Base-by-base conservation (phyloP, 2,329 filamentous ascomycete genomes). In the Decorospora gaudefroyi region DNA sequence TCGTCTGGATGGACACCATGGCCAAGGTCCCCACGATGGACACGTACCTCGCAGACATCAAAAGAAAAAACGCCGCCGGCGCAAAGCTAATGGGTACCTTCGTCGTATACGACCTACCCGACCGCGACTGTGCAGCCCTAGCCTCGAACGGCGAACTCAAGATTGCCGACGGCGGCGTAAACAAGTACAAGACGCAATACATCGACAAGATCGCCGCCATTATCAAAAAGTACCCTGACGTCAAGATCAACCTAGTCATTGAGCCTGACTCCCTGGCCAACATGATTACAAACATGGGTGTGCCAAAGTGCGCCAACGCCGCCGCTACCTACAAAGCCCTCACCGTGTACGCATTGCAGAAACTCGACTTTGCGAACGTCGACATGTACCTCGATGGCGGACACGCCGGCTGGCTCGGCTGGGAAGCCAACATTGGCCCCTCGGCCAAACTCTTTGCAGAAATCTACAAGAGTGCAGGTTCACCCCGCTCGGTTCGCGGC, bases 381-480 rank as follows among this genome's bases (percentile, higher is more conserved):
- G 72, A 79, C 51, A 81, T 82, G 78, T 85, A 85, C 64, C 64
- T 85, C 13, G 82, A 85, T 55, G 82, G 80, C 6, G 82, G 80
- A 45, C 82, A 85, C 64, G 81, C 78, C 17, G 81, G 82, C 48
- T 85, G 82, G 82, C 74, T 85, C 29, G 82, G 82, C 58, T 85
- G 81, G 81, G 64, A 76, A 12, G 81, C 78, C 48, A 85, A 85
- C 69, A 75, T 82, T 31, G 53, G 55, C 4, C 78, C 78, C 4
- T 75, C 77, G 2, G 78, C 78, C 7, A 56, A 72, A 25, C 66
- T 80, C 11, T 80, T 73, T 58, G 75, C 68, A 3, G 30, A 69
- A 16, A 62, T 81, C 1, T 80, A 77, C 62, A 73, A 69, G 31
- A 68, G 67, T 21, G 77, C 76, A 12, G 71, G 72, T 1, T 72